Evolutionary conservation across 345 rosid species (phyloP).

Genomic region (Dimocarpus longan): DNA sequence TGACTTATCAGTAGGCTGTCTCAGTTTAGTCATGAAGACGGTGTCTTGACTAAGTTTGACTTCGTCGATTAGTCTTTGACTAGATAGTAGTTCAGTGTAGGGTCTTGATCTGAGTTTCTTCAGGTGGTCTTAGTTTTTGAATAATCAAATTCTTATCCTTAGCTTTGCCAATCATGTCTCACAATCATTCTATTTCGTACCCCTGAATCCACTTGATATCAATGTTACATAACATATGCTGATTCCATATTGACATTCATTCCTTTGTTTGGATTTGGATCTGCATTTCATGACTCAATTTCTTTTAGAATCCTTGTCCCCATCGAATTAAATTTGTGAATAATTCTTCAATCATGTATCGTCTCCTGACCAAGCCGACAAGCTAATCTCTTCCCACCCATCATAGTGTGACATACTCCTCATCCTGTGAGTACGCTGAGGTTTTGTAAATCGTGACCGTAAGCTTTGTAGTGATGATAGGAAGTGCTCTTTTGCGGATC

Average conservation of each 20-base stretch:
- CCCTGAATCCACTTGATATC: neutral
- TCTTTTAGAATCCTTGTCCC: too few relatives aligned
- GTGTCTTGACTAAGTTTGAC: too few relatives aligned
- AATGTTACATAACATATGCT: too few relatives aligned
- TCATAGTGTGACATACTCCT: neutral
- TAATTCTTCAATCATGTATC: too few relatives aligned
- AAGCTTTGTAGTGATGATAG: neutral
- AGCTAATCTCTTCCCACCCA: too few relatives aligned
- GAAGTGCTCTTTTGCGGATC: neutral
- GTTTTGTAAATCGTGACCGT: neutral
- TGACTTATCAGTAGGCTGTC: too few relatives aligned
- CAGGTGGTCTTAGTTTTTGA: neutral
- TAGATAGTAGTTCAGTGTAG: neutral
- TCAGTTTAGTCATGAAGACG: too few relatives aligned
- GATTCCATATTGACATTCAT: neutral
- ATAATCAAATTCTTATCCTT: neutral
- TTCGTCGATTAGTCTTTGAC: neutral
- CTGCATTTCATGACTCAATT: too few relatives aligned
- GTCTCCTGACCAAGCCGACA: too few relatives aligned
- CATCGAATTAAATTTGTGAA: too few relatives aligned
- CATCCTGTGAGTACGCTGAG: neutral
- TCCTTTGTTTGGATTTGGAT: too few relatives aligned
- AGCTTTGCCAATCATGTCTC: neutral
- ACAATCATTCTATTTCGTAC: conserved; percentile 12
- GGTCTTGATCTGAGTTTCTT: neutral